Percentiles rank a stretch among this genome's conserved stretches.
Conservation (phyloP, 768 basidiomycete species). For the Rhizopogon salebrosus region DNA sequence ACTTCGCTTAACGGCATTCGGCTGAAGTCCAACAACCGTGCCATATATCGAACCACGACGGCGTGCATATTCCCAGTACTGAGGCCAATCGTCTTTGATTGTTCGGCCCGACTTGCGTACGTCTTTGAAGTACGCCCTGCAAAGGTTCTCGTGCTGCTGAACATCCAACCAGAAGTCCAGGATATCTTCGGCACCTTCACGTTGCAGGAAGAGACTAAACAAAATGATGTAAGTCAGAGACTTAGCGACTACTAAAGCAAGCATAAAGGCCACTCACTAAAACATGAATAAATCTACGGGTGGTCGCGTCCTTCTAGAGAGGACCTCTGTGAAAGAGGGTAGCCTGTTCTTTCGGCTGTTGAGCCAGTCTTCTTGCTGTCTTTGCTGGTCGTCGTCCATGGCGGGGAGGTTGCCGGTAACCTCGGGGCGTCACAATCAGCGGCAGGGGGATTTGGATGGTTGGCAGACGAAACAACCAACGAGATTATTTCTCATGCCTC, state of each 20-base stretch:
- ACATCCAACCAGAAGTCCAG: constrained; percentile 99
- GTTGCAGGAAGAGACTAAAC: constrained; percentile 85
- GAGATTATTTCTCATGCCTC: constrained; percentile 10
- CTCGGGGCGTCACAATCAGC: constrained; percentile 7
- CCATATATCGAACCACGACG: constrained; percentile 91
- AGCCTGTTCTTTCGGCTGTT: constrained; percentile 68
- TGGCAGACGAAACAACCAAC: constrained; percentile 14
- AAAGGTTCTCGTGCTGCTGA: constrained; percentile 98
- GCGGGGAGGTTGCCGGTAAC: constrained; percentile 2
- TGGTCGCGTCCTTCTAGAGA: constrained; percentile 84
- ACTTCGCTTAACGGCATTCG: constrained; percentile 64
- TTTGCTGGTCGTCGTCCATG: constrained; percentile 52
- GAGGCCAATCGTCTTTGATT: constrained; percentile 97
- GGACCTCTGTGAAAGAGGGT: constrained; percentile 87
- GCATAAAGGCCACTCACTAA: constrained; percentile 59
- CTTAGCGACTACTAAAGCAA: not conserved
- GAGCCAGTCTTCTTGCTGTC: constrained; percentile 69
- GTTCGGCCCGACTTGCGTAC: constrained; percentile 90
- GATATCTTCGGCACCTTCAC: constrained; percentile 94
- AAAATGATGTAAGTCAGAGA: not conserved
- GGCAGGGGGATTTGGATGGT: constrained; percentile 11
- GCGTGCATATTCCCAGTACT: constrained; percentile 94
- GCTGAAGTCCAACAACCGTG: constrained; percentile 74
- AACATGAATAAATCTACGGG: constrained; percentile 99
- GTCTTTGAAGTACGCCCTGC: constrained; percentile 98